Percentiles rank a stretch among this genome's conserved stretches.
Conservation (phyloP, 169 alveolate species). For the Eimeria acervulina region DNA sequence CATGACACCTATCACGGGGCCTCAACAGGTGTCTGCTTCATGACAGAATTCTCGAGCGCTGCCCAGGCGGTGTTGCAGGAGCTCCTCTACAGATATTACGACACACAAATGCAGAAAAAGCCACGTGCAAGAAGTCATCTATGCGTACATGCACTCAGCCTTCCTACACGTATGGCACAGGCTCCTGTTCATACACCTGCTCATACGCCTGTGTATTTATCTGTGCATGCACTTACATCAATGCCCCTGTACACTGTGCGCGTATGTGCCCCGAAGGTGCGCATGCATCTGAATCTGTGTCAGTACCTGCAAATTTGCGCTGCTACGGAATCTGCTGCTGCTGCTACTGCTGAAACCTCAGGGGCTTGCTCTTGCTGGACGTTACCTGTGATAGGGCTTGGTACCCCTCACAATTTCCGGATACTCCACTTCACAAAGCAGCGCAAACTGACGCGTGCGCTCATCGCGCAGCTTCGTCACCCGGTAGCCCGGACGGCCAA, state of each 20-base stretch:
- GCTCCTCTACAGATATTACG: background rate
- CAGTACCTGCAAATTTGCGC: background rate
- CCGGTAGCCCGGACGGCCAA: constrained; percentile 99
- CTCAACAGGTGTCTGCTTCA: background rate
- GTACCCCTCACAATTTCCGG: constrained; percentile 91
- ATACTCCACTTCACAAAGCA: constrained; percentile 97
- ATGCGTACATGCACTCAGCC: background rate
- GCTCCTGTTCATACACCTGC: background rate
- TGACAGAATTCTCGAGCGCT: background rate
- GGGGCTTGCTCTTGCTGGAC: background rate
- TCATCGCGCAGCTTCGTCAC: constrained; percentile 97
- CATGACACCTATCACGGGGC: background rate
- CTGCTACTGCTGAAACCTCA: background rate
- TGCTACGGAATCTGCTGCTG: background rate
- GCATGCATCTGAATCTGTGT: background rate
- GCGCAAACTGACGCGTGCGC: constrained; percentile 95
- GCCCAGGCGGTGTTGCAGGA: background rate
- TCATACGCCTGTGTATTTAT: background rate
- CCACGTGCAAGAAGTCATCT: background rate
- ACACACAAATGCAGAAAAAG: background rate
- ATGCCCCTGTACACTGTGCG: background rate
- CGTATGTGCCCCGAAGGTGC: background rate
- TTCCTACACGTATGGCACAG: background rate
- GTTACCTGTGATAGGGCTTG: constrained; percentile 92
- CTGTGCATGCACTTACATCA: background rate